Evolutionary conservation across 1,284 basidiomycete species (phyloP).

Genomic region (Rhodotorula sp.): DNA sequence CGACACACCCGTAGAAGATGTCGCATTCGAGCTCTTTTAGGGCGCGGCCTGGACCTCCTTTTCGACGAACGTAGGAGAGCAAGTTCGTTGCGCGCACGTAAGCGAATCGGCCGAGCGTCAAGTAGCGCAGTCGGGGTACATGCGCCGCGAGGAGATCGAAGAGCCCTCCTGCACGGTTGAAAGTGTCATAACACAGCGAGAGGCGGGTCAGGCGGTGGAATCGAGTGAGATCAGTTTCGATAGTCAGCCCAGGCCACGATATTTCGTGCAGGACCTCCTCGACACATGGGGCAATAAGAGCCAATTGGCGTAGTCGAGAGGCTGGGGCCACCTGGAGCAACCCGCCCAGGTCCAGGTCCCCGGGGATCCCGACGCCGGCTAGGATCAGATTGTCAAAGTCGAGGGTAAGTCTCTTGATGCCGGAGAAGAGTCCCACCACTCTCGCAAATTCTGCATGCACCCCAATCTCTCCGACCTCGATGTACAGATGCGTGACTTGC

Average conservation of each 20-base stretch:
- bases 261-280: no score
- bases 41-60: neutral
- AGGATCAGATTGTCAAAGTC: no score
- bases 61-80: neutral
- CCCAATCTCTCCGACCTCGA: no score
- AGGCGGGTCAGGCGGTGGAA: neutral
- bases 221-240: conserved; percentile 4
- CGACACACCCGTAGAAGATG: neutral
- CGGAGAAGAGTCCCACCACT: no score
- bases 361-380: no score
- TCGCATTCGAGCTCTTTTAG: neutral
- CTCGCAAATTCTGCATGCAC: no score
- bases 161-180: neutral
- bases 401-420: no score
- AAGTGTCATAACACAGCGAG: neutral
- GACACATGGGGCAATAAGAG: no score
- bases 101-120: neutral
- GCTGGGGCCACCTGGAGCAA: neutral
- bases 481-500: neutral
- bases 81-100: neutral
- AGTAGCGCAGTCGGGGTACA: neutral
- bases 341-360: neutral
- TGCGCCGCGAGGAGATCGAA: neutral
- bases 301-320: neutral
- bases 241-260: no score